phyloP scores from a whole-genome alignment of 495 filamentous ascomycete genomes.

The Arthonia radiata region DNA sequence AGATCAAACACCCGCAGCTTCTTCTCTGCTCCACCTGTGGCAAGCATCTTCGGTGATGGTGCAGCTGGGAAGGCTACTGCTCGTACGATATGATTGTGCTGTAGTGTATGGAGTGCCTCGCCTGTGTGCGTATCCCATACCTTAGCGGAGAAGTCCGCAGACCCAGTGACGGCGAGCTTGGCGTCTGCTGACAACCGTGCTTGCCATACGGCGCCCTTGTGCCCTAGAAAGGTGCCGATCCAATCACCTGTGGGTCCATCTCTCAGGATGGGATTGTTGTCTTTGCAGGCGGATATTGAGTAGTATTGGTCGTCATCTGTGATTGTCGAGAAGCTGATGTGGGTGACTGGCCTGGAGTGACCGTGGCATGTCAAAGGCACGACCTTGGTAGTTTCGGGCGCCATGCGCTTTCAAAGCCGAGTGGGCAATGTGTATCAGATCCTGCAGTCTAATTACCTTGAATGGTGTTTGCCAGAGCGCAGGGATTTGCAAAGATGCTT shows the following conservation, averaged over 20 bases:
- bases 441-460: no score
- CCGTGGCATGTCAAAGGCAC: conserved; percentile 94
- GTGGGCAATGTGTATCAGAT: no score
- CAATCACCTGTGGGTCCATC: conserved; percentile 93
- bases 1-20: conserved; percentile 90
- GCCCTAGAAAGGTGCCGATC: conserved; percentile 95
- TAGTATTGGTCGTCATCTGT: conserved; percentile 77
- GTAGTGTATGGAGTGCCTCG: conserved; percentile 66
- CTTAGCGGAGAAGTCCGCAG: conserved; percentile 90
- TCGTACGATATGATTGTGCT: conserved; percentile 84
- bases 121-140: conserved; percentile 94
- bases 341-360: conserved; percentile 84
- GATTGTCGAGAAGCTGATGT: conserved; percentile 77
- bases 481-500: no score
- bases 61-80: conserved; percentile 66
- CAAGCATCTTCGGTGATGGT: conserved; percentile 51
- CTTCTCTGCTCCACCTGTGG: conserved; percentile 87
- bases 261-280: conserved; percentile 94
- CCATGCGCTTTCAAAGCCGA: no score
- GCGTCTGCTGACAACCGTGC: conserved; percentile 74
- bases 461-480: no score
- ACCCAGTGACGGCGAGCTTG: conserved; percentile 67
- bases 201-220: conserved; percentile 96
- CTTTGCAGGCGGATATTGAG: conserved; percentile 95
- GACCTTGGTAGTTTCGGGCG: conserved; percentile 41